These are phyloP conservation scores for Taxillus chinensis DNA, from an alignment of 164 flowering plant genomes.

Conservation along the genomic window DNA sequence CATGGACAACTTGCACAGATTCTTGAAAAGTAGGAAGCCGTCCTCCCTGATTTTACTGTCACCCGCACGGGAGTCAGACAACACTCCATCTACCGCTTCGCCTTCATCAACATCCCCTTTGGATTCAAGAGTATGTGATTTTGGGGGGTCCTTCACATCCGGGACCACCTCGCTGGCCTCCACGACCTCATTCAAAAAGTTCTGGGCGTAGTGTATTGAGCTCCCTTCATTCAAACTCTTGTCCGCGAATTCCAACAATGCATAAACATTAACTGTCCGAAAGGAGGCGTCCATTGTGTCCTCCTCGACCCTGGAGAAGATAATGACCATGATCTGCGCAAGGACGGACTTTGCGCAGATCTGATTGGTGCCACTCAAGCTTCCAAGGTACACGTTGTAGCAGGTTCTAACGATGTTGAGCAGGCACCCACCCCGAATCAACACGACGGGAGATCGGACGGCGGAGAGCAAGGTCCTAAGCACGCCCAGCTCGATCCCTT, in stretches of 20 bases:
- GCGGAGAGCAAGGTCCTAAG: conserved; percentile 49
- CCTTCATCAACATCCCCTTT: conserved; percentile 3
- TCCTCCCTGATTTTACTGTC: conserved; percentile 78
- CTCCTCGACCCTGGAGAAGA: conserved; percentile 69
- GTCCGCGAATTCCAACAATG: conserved; percentile 71
- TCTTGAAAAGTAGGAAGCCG: conserved; percentile 73
- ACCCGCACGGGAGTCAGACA: conserved; percentile 13
- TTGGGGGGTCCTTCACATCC: conserved; percentile 10
- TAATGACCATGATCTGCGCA: conserved; percentile 76
- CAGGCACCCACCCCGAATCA: conserved; percentile 62
- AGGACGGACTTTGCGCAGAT: conserved; percentile 86
- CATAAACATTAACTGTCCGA: conserved; percentile 40
- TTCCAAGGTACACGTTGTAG: conserved; percentile 84
- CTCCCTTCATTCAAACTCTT: conserved; percentile 69
- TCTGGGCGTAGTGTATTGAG: conserved; percentile 65
- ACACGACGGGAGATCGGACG: conserved; percentile 43
- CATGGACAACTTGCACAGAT: conserved; percentile 90
- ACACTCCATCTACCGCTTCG: conserved; percentile 13
- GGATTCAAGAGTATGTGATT: conserved; percentile 17
- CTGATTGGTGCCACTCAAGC: conserved; percentile 77
- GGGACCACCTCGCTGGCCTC: conserved; percentile 28
- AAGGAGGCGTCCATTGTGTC: conserved; percentile 45
- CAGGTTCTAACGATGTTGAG: conserved; percentile 64
- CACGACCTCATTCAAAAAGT: conserved; percentile 58
- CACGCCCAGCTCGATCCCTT: conserved; percentile 59